A percentile compares a stretch with the other conserved stretches of the same genome.
Evolutionary conservation across 2,329 filamentous ascomycete species (phyloP).

Genomic region (Colletotrichum plurivorum): DNA sequence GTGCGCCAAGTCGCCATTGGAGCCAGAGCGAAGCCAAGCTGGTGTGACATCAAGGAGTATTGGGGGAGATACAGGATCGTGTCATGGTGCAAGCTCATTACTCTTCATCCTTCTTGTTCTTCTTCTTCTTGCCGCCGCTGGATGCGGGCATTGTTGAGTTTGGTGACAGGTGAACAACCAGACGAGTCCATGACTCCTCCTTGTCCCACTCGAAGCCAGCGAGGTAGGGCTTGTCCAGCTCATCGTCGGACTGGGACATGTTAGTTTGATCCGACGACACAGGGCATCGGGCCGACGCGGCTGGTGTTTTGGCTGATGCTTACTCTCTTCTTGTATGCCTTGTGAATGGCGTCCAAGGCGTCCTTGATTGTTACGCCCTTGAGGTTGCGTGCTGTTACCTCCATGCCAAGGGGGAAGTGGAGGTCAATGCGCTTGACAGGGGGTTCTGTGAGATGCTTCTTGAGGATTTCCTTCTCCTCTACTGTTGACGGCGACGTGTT

Average conservation of each 20-base stretch:
- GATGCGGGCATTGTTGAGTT: conserved; percentile 66
- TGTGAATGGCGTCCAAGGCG: conserved; percentile 94
- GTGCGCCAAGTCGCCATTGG: conserved; percentile 56
- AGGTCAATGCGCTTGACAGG: conserved; percentile 95
- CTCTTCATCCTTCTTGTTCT: conserved; percentile 62
- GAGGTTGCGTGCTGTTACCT: conserved; percentile 90
- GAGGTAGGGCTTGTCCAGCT: conserved; percentile 88
- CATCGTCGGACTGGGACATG: conserved; percentile 84
- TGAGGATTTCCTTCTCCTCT: conserved; percentile 88
- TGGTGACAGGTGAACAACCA: conserved; percentile 81
- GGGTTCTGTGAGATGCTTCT: conserved; percentile 83
- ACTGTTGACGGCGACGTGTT: conserved; percentile 85
- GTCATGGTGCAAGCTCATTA: conserved; percentile 42
- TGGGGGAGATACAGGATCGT: conserved; percentile 54
- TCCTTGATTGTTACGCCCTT: conserved; percentile 99
- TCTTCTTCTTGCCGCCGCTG: conserved; percentile 74
- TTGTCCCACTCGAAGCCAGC: conserved; percentile 97
- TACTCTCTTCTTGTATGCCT: conserved; percentile 97
- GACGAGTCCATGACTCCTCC: conserved; percentile 88
- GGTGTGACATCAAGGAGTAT: conserved; percentile 52
- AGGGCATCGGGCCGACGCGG: no score
- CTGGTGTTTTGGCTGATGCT: conserved; percentile 47
- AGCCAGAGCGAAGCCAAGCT: conserved; percentile 54
- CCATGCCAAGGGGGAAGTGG: conserved; percentile 88
- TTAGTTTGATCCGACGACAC: neutral